These are phyloP conservation scores for Nannochloris sp. DNA, from an alignment of 139 green algal species.

Conservation along the genomic window DNA sequence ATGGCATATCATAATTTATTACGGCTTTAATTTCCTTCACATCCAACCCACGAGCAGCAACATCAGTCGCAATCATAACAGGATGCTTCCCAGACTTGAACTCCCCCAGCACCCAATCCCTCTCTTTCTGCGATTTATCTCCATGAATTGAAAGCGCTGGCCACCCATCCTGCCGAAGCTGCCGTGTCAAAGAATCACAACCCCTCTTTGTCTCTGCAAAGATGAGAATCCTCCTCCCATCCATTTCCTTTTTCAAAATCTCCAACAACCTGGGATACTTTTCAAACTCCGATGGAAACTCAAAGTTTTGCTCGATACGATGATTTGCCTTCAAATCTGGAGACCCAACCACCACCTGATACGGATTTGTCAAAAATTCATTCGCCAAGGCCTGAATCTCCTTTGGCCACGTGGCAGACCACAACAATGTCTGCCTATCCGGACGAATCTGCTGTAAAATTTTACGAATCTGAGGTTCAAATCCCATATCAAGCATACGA, in stretches of 20 bases:
- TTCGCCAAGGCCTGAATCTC: conserved; percentile 76
- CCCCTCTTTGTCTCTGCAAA: conserved; percentile 90
- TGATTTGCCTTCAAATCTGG: conserved; percentile 83
- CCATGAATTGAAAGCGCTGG: conserved; percentile 81
- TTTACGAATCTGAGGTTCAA: conserved; percentile 74
- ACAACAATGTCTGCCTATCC: conserved; percentile 92
- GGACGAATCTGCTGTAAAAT: conserved; percentile 64
- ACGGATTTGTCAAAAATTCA: conserved; percentile 78
- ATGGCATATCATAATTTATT: conserved; percentile 85
- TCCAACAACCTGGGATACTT: conserved; percentile 42
- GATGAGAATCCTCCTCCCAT: conserved; percentile 56
- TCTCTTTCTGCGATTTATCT: conserved; percentile 90
- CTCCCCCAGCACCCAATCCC: conserved; percentile 84
- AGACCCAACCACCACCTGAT: conserved; percentile 76
- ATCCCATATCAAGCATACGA: conserved; percentile 95
- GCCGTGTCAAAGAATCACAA: conserved; percentile 77
- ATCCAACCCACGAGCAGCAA: conserved; percentile 82
- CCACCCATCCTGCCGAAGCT: conserved; percentile 77
- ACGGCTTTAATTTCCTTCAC: conserved; percentile 88
- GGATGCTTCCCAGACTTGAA: conserved; percentile 79
- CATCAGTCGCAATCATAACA: conserved; percentile 93
- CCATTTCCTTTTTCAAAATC: conserved; percentile 68
- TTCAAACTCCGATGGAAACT: conserved; percentile 46
- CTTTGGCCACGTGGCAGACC: conserved; percentile 90
- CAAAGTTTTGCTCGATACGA: conserved; percentile 72